Percentiles rank a stretch among this genome's conserved stretches.
Conservation (phyloP, 768 basidiomycete genomes). For the Tremella fuciformis region DNA sequence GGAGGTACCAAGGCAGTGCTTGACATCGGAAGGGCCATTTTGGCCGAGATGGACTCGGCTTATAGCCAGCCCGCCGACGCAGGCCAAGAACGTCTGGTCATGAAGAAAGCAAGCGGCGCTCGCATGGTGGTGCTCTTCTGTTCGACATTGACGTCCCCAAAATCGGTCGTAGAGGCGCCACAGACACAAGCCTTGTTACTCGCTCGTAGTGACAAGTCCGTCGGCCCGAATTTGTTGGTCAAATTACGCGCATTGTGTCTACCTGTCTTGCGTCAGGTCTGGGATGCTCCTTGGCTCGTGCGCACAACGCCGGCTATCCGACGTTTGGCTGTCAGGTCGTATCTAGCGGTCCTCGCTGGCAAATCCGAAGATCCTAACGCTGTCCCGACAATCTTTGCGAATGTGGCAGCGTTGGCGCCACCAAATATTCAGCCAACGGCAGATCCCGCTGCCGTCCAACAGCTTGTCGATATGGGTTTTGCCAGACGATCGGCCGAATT, state of each 20-base stretch:
- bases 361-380: conserved; percentile 62
- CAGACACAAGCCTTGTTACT: conserved; percentile 75
- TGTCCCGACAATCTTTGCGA: conserved; percentile 37
- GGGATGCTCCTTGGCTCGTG: conserved; percentile 80
- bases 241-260: conserved; percentile 68
- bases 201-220: conserved; percentile 73
- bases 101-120: neutral
- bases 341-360: conserved; percentile 75
- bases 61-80: too few relatives aligned
- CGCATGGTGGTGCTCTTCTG: conserved; percentile 4
- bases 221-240: conserved; percentile 74
- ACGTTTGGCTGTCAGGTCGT: conserved; percentile 69
- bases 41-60: too few relatives aligned
- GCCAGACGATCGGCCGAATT: conserved; percentile 79
- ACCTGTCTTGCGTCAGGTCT: conserved; percentile 66
- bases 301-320: conserved; percentile 68
- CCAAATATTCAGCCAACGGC: neutral
- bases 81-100: too few relatives aligned
- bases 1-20: conserved; percentile 59
- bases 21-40: neutral
- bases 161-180: conserved; percentile 76
- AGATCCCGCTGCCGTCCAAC: conserved; percentile 74
- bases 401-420: too few relatives aligned
- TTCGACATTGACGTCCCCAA: conserved; percentile 70
- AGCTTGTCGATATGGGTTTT: conserved; percentile 96